Base-by-base conservation (phyloP, 2,329 filamentous ascomycete genomes). In the Dactylonectria macrodidyma region DNA sequence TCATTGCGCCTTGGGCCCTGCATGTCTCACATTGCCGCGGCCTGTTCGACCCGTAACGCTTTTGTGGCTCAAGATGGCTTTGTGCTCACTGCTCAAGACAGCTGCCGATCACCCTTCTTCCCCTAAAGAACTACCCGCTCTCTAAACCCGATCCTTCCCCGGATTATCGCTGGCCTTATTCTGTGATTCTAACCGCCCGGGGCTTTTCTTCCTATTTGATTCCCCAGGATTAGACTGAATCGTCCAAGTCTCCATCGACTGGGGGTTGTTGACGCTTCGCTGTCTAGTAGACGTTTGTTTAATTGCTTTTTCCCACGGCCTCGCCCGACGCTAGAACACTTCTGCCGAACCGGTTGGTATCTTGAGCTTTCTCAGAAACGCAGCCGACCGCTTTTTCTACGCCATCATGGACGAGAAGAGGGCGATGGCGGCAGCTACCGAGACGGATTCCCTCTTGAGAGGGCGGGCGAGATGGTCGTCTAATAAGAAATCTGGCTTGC, bases 381-480 rank as follows among this genome's bases (percentile, higher is more conserved):
- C n/a, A 57, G 22, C 8, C 19, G 11, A 26, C 19, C 19, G 19
- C 19, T 19, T 19, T 26, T 30, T 54, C 12, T 12, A 11, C 12
- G 14, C 41, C 41, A 47, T 48, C 34, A 76, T 75, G 75, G 65
- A 59, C 41, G 71, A 72, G 36, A 75, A 75, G 59, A 51, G 34
- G n/a, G 19, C 44, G 16, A 47, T 52, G 5, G 44, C 36, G 16
- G 46, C 50, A 19, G 44, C 44, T 2, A 26, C 22, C 14, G 72
- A 72, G 63, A 64, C 65, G 22, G 59, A 33, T 55, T 68, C 72
- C 64, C 67, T 72, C 30, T 22, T 74, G 22, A 44, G 56, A 61
- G 51, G 59, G 44, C 62, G 41, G 5, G 47, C 58, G 22, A 63
- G 46, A 24, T 65, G 60, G 44, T 58, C 36, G 22, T 54, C 54